Percentiles rank a stretch among this genome's conserved stretches.
phyloP scores from a whole-genome alignment of 345 rosid species.

The Populus davidiana region DNA sequence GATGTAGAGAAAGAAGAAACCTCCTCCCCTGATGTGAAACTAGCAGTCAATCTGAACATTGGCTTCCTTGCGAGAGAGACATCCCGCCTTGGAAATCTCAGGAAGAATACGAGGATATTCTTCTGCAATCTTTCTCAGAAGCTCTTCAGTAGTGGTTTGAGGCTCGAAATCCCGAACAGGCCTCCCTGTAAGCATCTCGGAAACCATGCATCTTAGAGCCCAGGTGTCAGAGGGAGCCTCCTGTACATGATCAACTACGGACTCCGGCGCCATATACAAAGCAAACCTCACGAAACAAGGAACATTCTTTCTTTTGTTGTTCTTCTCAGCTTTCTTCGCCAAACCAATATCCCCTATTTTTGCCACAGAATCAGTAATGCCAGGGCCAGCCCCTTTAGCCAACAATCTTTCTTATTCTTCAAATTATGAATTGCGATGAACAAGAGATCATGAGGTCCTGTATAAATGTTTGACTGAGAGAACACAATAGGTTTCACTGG shows the following conservation, averaged over 20 bases:
- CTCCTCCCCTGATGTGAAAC: neutral
- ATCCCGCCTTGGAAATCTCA: conserved; percentile 51
- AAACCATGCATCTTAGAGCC: conserved; percentile 76
- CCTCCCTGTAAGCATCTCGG: conserved; percentile 26
- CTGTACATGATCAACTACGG: conserved; percentile 47
- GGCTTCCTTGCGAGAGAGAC: conserved; percentile 58
- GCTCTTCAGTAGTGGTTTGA: conserved; percentile 30
- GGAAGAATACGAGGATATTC: conserved; percentile 29
- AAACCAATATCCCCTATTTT: conserved; percentile 80
- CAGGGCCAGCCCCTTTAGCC: neutral
- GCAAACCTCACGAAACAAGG: conserved; percentile 52
- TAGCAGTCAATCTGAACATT: conserved; percentile 56
- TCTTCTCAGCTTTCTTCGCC: conserved; percentile 39
- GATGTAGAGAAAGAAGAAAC: neutral
- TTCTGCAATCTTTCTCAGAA: conserved; percentile 57
- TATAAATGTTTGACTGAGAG: no score
- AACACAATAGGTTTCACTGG: no score
- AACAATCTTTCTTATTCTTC: neutral
- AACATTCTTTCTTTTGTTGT: conserved; percentile 20
- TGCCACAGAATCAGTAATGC: neutral
- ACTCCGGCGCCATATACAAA: conserved; percentile 63
- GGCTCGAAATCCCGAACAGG: conserved; percentile 11
- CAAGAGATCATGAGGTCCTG: no score
- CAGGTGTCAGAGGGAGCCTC: conserved; percentile 67
- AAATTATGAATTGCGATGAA: no score